These are phyloP conservation scores for Perkinsus olseni DNA, from an alignment of 169 alveolate species.

Conservation along the genomic window DNA sequence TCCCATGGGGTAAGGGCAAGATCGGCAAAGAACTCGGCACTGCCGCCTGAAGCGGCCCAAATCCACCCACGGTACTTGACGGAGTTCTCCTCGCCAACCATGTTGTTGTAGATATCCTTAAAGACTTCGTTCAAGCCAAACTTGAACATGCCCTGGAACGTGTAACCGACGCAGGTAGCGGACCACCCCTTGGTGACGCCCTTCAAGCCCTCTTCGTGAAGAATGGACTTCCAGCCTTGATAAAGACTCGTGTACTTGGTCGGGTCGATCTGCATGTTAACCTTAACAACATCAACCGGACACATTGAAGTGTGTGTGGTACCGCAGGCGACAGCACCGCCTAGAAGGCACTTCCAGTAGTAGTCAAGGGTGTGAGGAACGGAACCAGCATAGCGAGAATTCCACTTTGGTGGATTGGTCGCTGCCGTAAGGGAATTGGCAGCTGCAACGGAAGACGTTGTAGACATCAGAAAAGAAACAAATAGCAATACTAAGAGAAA, in stretches of 20 bases:
- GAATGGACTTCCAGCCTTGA: slow-evolving; percentile 28
- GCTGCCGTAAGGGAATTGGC: background rate
- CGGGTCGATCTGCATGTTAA: slow-evolving; percentile 85
- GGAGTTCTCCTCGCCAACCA: slow-evolving; percentile 64
- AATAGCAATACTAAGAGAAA: background rate
- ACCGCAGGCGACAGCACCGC: slow-evolving; percentile 88
- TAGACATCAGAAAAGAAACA: background rate
- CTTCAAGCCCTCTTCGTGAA: slow-evolving; percentile 61
- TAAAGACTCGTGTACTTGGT: slow-evolving; percentile 13
- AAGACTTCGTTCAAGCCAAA: slow-evolving; percentile 89
- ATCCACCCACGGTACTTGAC: slow-evolving; percentile 69
- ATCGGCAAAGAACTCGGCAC: slow-evolving; percentile 92
- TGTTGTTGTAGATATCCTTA: slow-evolving; percentile 75
- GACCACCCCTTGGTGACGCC: slow-evolving; percentile 84
- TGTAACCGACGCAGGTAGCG: slow-evolving; percentile 87
- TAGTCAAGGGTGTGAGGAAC: slow-evolving; percentile 31
- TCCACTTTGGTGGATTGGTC: background rate
- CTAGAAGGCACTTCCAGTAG: slow-evolving; percentile 83
- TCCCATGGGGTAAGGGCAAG: slow-evolving; percentile 85
- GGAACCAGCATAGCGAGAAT: background rate
- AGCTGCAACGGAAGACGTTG: background rate
- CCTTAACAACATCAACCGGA: slow-evolving; percentile 88
- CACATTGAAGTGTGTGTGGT: slow-evolving; percentile 83
- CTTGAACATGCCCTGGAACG: slow-evolving; percentile 85
- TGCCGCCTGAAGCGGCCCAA: slow-evolving; percentile 84